Evolutionary conservation across 2,329 filamentous ascomycete genomes (phyloP), one percentile per base, ranked within the genome.

Genomic region (Alternaria brassicae): DNA sequence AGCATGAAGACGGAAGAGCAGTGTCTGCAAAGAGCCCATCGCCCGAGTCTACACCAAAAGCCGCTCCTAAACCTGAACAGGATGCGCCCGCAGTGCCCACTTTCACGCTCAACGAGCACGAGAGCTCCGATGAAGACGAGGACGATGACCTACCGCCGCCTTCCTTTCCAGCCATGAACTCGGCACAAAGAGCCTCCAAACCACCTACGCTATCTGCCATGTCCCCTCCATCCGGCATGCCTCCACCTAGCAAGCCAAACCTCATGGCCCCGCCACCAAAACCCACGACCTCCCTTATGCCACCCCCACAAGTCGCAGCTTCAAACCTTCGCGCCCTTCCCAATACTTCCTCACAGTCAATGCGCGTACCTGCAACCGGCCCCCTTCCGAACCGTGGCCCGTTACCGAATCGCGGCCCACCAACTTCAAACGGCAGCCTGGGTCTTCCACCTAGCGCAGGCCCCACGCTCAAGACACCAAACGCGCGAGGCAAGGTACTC

Each of bases 401-500:
- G 23, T 70, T 80, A 51, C 72, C 77, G 56, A 78, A 78, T 67
- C 70, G 76, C 44, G 79, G 80, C 39, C 73, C 80, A 40, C 78
- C 74, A 41, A 60, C 72, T 62, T 78, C 73, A 67, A 79, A 79
- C 47, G 76, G 82, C 15, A 72, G 79, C 40, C 76, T 83, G 8
- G 69, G 71, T 6, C 58, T 73, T 3, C 65, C 64, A 17, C 67
- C 77, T 1, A 73, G 72, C 30, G 69, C 73, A 50, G 68, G 69
- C 28, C 62, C 68, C 9, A 55, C 55, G n/a, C 61, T 74, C 47
- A 74, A 78, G 45, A 80, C 79, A 10, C 77, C 78, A 27, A 84
- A 79, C 54, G 72, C 72, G 37, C 81, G 78, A 57, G 80, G 85
- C 77, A 91, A 94, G 72, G 91, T 97, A 4, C 83, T 90, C 8